A percentile compares a stretch with the other conserved stretches of the same genome.
These are phyloP conservation scores for Cercospora berteroae DNA, from an alignment of 2,329 filamentous ascomycete species.

Conservation along the genomic window DNA sequence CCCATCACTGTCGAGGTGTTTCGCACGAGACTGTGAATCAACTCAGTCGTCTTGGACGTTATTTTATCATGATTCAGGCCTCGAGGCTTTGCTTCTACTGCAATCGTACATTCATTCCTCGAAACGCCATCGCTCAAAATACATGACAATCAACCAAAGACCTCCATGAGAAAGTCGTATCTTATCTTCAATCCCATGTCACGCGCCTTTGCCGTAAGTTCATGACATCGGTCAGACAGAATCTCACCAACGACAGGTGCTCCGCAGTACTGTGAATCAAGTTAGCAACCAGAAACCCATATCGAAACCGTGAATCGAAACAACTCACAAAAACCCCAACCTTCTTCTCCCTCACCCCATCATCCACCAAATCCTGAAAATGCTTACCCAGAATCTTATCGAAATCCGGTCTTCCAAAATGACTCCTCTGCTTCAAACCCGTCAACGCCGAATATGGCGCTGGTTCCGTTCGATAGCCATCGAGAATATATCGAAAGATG, in stretches of 20 bases:
- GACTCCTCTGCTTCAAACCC: constrained; percentile 53
- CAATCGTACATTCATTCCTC: not conserved
- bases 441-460: constrained; percentile 56
- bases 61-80: not conserved
- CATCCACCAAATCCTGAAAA: constrained; percentile 53
- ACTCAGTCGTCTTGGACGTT: not conserved
- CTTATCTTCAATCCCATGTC: constrained; percentile 54
- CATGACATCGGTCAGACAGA: constrained; percentile 54
- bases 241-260: constrained; percentile 56
- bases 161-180: constrained; percentile 60
- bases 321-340: constrained; percentile 43
- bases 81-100: not conserved
- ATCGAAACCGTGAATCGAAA: constrained; percentile 41
- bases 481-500: constrained; percentile 57
- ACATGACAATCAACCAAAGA: constrained; percentile 50
- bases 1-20: not conserved
- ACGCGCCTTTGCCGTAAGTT: constrained; percentile 52
- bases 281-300: not conserved
- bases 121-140: not conserved
- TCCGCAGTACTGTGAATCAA: constrained; percentile 49
- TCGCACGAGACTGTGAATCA: not conserved
- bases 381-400: constrained; percentile 54
- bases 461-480: constrained; percentile 54
- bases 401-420: constrained; percentile 57
- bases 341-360: constrained; percentile 33